A percentile compares a stretch with the other conserved stretches of the same genome.
Conservation (phyloP, 129 eudicot genomes). For the Flaveria robusta region DNA sequence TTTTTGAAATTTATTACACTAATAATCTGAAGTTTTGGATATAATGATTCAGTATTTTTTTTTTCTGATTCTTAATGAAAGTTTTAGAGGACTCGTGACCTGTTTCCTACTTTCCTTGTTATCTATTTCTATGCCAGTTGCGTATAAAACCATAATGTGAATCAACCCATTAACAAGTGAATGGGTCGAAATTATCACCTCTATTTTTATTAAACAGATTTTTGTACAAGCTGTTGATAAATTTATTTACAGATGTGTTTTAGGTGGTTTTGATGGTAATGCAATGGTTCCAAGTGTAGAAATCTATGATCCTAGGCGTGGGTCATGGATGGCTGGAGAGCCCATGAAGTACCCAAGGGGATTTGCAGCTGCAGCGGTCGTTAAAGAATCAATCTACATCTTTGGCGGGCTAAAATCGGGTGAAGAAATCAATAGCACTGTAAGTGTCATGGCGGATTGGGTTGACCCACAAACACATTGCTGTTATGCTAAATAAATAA, state of each 20-base stretch:
- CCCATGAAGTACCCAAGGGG: conserved; percentile 69
- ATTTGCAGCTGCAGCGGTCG: conserved; percentile 59
- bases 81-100: neutral
- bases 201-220: neutral
- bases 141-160: neutral
- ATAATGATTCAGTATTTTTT: neutral
- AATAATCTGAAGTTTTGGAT: neutral
- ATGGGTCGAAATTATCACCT: neutral
- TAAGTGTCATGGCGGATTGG: conserved; percentile 24
- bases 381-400: conserved; percentile 50
- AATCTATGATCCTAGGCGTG: conserved; percentile 71
- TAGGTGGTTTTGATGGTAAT: conserved; percentile 77
- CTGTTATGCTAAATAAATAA: too few relatives aligned
- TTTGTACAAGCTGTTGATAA: neutral
- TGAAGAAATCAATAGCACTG: conserved; percentile 46
- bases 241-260: conserved; percentile 52
- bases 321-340: conserved; percentile 58
- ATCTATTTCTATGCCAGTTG: neutral
- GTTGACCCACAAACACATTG: neutral
- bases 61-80: neutral
- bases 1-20: neutral
- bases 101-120: neutral
- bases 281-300: conserved; percentile 54
- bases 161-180: neutral
- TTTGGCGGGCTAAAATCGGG: conserved; percentile 58